These are phyloP conservation scores for Zangia roseola DNA, from an alignment of 768 basidiomycete genomes.

Conservation along the genomic window DNA sequence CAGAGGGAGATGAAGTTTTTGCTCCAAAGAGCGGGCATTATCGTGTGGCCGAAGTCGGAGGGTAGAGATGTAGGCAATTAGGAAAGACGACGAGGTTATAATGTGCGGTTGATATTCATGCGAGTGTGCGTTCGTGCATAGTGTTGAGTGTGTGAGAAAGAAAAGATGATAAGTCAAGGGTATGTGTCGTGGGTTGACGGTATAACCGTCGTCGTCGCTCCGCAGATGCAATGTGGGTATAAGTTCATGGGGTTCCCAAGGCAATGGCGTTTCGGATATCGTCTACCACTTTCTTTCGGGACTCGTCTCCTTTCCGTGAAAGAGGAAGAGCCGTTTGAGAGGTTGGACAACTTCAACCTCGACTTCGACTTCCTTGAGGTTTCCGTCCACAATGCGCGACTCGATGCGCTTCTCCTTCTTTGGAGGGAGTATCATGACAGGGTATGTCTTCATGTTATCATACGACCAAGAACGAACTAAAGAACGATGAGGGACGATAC, in stretches of 20 bases:
- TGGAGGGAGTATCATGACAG: slow-evolving; percentile 48
- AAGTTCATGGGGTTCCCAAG: slow-evolving; percentile 15
- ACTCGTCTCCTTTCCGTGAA: slow-evolving; percentile 46
- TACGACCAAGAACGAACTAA: slow-evolving; percentile 75
- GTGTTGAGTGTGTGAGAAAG: slow-evolving; percentile 22
- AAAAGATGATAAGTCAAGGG: slow-evolving; percentile 35
- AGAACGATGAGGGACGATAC: slow-evolving; percentile 7
- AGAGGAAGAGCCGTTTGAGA: slow-evolving; percentile 68
- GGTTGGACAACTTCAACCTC: slow-evolving; percentile 55
- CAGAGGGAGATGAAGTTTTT: slow-evolving; percentile 26
- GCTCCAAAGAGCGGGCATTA: slow-evolving; percentile 16
- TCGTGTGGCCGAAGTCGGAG: slow-evolving; percentile 11
- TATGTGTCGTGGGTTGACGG: slow-evolving; percentile 33
- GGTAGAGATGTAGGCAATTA: slow-evolving; percentile 31
- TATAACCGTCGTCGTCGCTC: slow-evolving; percentile 32
- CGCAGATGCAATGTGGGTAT: slow-evolving; percentile 31
- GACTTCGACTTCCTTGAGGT: slow-evolving; percentile 51
- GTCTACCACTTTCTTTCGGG: slow-evolving; percentile 29
- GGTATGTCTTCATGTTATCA: slow-evolving; percentile 69
- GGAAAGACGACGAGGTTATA: slow-evolving; percentile 29
- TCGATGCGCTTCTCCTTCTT: slow-evolving; percentile 53
- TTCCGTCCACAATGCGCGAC: slow-evolving; percentile 47
- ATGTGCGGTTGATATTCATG: slow-evolving; percentile 29
- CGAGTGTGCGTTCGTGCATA: slow-evolving; percentile 22
- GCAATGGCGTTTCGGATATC: slow-evolving; percentile 9